Base-by-base conservation (phyloP, 2,329 filamentous ascomycete genomes). In the Colletotrichum plurivorum region DNA sequence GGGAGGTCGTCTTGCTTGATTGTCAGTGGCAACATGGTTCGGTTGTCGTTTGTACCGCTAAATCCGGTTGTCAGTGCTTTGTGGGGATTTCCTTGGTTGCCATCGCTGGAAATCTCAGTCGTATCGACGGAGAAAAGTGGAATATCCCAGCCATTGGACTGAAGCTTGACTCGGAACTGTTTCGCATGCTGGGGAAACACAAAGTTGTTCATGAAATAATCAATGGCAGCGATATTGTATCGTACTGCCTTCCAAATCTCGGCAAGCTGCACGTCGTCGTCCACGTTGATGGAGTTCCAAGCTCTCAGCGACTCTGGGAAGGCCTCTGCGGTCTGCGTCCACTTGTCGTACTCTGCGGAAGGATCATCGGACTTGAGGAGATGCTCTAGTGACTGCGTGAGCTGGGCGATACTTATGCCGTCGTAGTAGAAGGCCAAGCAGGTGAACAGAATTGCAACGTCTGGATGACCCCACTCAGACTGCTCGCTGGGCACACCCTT, bases 1-100 rank as follows among this genome's bases (percentile, higher is more conserved):
- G 82, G 78, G 0, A 94, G 81, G 67, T 94, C 90, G 0, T 87
- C 78, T 59, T 93, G 90, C 20, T 80, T 76, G 20, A 93, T 88
- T 0, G 84, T 89, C n/a, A 89, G 76, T 0, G 92, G 92, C 0
- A 93, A 77, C 41, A 92, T 81, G 0, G 78, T 79, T 45, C 85
- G 82, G 20, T 87, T 89, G 73, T 94, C 92, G 52, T 92, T 93
- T 0, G 92, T 94, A 0, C 92, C 92, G 8, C 89, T 92, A 75
- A 94, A 94, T 0, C 92, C 92, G 0, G 90, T 93, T 0, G 90
- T 92, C 1, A 84, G 69, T 2, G 78, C 73, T 48, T 67, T 18
- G 39, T 61, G 52, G 8, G 13, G 8, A n/a, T 36, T 20, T 13
- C 39, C 15, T 27, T 36, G 10, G 8, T 18, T 51, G 6, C 52